phyloP scores from a whole-genome alignment of 371 early-diverging fungal species.

The Circinella umbellata region DNA sequence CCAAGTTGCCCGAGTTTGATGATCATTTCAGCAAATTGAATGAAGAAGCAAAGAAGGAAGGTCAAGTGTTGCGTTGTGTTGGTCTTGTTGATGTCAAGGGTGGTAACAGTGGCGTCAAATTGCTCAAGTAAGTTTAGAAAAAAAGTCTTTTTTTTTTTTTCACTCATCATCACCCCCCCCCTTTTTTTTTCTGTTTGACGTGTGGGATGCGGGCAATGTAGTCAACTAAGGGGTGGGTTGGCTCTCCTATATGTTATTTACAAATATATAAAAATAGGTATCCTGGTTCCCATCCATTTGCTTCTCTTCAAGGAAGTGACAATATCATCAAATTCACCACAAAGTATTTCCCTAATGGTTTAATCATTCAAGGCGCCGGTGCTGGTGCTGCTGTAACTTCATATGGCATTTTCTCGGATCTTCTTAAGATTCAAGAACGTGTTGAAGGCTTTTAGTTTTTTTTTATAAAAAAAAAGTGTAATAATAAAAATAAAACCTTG shows the following conservation, averaged over 20 bases:
- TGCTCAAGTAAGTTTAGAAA: constrained; percentile 61
- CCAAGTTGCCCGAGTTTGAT: constrained; percentile 82
- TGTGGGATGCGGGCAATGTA: background rate
- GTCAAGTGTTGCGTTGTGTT: constrained; percentile 90
- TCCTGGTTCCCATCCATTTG: constrained; percentile 91
- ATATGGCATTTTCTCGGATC: constrained; percentile 92
- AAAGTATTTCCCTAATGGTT: constrained; percentile 88
- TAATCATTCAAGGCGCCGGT: constrained; percentile 96
- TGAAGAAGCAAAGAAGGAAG: constrained; percentile 68
- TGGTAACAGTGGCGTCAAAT: constrained; percentile 76
- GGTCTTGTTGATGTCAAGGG: constrained; percentile 82
- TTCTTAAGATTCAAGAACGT: constrained; percentile 81
- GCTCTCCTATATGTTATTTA: no score
- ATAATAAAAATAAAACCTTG: background rate
- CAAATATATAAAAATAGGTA: constrained; percentile 50
- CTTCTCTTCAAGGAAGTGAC: constrained; percentile 94
- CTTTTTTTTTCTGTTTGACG: constrained; percentile 5
- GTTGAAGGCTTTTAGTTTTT: constrained; percentile 32
- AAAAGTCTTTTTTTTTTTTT: background rate
- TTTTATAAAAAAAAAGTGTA: background rate
- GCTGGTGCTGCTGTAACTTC: constrained; percentile 98
- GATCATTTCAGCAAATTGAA: constrained; percentile 81
- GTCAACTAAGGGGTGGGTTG: background rate
- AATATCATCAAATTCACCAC: constrained; percentile 97
- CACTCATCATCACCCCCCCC: background rate